Evolutionary conservation across 306 rosid genomes (phyloP).

Genomic region (Oemleria cerasiformis): DNA sequence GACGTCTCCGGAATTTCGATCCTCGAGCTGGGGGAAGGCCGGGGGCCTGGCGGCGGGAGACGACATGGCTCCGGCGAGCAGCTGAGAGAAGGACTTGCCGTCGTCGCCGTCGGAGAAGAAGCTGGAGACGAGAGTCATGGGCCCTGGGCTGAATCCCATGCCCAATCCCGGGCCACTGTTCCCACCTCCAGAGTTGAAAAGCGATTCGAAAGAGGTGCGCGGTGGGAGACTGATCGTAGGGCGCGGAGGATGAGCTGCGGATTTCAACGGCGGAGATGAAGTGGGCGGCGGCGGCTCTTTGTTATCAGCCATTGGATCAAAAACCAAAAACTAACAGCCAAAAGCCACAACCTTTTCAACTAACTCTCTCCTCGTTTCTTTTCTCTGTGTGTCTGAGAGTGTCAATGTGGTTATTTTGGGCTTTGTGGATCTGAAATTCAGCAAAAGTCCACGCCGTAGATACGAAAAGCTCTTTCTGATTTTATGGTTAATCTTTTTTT

Average conservation of each 20-base stretch:
- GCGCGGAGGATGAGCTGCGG: slow-evolving; percentile 20
- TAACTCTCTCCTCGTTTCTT: neutral
- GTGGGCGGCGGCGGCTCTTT: slow-evolving; percentile 16
- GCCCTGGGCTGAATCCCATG: slow-evolving; percentile 73
- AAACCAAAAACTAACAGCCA: neutral
- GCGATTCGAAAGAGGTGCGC: slow-evolving; percentile 50
- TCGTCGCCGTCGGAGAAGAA: slow-evolving; percentile 57
- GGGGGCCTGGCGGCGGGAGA: slow-evolving; percentile 39
- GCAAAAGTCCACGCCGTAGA: slow-evolving; percentile 62
- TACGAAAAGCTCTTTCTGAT: slow-evolving; percentile 5
- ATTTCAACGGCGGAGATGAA: slow-evolving; percentile 32
- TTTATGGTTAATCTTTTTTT: neutral
- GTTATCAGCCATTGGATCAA: slow-evolving; percentile 45
- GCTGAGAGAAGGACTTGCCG: slow-evolving; percentile 76
- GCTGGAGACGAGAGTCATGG: slow-evolving; percentile 71
- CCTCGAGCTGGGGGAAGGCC: slow-evolving; percentile 22
- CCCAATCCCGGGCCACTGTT: slow-evolving; percentile 26
- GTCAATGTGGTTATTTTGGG: neutral
- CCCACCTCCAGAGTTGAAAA: slow-evolving; percentile 34
- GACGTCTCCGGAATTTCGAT: slow-evolving; percentile 17
- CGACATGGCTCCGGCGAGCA: slow-evolving; percentile 70
- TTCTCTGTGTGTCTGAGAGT: neutral
- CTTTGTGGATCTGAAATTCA: slow-evolving; percentile 47
- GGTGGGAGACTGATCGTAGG: slow-evolving; percentile 60
- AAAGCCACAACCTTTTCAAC: neutral